Evolutionary conservation across 805 yeast species (phyloP).

Genomic region (Candida andamanensis): DNA sequence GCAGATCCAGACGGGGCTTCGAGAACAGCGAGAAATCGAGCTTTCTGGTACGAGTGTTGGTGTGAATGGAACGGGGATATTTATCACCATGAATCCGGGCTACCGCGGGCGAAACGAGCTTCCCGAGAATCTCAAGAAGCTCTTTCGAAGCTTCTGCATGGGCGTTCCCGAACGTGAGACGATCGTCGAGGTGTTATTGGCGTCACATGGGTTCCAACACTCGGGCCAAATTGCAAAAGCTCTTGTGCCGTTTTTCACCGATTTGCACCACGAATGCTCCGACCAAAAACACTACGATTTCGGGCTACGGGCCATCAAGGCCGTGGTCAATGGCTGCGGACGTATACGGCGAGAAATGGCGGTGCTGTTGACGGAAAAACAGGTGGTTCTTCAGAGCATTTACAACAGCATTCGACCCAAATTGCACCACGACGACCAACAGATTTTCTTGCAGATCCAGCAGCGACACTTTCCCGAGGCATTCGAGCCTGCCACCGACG

Average conservation of each 20-base stretch:
- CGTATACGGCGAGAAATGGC: constrained; percentile 30
- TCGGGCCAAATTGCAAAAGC: constrained; percentile 41
- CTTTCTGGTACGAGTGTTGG: constrained; percentile 37
- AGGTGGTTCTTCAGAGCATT: constrained; percentile 47
- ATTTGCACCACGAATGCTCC: constrained; percentile 39
- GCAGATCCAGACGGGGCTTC: constrained; percentile 55
- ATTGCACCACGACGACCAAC: constrained; percentile 49
- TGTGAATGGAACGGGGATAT: constrained; percentile 60
- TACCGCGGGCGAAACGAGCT: constrained; percentile 77
- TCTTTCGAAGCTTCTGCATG: constrained; percentile 74
- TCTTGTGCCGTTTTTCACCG: constrained; percentile 52
- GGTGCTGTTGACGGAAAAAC: constrained; percentile 1
- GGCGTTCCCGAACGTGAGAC: constrained; percentile 60
- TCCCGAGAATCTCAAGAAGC: constrained; percentile 80
- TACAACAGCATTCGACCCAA: constrained; percentile 66
- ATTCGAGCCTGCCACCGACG: too few relatives aligned
- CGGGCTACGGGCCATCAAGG: constrained; percentile 78
- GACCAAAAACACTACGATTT: constrained; percentile 80
- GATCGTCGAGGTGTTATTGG: constrained; percentile 68
- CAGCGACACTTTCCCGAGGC: constrained; percentile 24
- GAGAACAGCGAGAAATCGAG: constrained; percentile 22
- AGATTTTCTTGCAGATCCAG: too few relatives aligned
- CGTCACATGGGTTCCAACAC: constrained; percentile 62
- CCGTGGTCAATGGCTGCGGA: constrained; percentile 59
- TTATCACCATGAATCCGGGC: constrained; percentile 87